A percentile compares a stretch with the other conserved stretches of the same genome.
Conservation (phyloP, 176 grass and related monocot species). For the Musa acuminata region DNA sequence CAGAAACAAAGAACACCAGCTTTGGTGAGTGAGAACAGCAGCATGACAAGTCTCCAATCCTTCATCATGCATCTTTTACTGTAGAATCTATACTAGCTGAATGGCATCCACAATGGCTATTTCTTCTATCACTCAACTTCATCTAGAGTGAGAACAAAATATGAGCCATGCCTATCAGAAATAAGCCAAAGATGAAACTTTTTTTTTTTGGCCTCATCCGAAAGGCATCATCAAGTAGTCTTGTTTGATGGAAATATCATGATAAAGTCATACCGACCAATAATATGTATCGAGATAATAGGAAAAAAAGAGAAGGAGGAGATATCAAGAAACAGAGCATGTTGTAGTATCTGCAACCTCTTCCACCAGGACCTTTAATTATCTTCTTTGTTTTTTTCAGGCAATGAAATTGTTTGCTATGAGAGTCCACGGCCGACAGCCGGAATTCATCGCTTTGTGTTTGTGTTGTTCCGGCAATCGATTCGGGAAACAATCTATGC, state of each 20-base stretch:
- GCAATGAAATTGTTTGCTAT: slow-evolving; percentile 80
- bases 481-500: slow-evolving; percentile 59
- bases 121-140: too few relatives aligned
- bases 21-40: slow-evolving; percentile 4
- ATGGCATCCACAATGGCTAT: background rate
- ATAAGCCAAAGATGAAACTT: too few relatives aligned
- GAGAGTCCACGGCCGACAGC: slow-evolving; percentile 90
- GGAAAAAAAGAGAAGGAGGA: too few relatives aligned
- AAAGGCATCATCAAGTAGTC: too few relatives aligned
- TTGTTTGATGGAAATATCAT: too few relatives aligned
- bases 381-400: slow-evolving; percentile 30
- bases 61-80: background rate
- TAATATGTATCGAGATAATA: too few relatives aligned
- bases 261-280: too few relatives aligned
- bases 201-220: too few relatives aligned
- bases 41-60: background rate
- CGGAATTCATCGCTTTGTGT: slow-evolving; percentile 91
- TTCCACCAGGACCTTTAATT: background rate
- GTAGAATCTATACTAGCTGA: background rate
- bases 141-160: too few relatives aligned
- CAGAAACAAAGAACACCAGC: slow-evolving; percentile 47
- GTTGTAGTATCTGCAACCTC: too few relatives aligned
- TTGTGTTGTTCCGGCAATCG: slow-evolving; percentile 80
- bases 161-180: too few relatives aligned
- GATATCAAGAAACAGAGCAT: too few relatives aligned